phyloP scores from a whole-genome alignment of 768 basidiomycete species.

The Tubosaeta sp. region DNA sequence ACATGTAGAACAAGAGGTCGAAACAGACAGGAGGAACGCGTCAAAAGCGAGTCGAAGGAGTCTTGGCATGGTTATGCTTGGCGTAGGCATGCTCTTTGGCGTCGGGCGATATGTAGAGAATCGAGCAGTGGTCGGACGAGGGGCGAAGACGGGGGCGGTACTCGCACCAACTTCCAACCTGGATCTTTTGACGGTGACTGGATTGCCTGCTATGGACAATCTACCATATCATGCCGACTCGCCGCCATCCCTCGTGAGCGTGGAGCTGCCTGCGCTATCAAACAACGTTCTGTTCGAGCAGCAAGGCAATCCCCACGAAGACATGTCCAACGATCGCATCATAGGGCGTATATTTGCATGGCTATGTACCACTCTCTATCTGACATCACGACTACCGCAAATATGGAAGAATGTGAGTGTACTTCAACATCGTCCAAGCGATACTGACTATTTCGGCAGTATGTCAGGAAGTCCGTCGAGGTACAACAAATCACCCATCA shows the following conservation, averaged over 20 bases:
- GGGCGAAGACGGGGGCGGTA: constrained; percentile 46
- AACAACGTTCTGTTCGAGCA: constrained; percentile 1
- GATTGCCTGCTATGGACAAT: constrained; percentile 9
- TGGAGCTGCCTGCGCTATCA: constrained; percentile 17
- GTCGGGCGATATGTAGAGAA: constrained; percentile 47
- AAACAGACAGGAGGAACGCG: constrained; percentile 28
- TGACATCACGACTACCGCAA: constrained; percentile 92
- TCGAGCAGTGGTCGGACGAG: constrained; percentile 24
- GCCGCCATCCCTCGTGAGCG: constrained; percentile 5
- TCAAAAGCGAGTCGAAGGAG: constrained; percentile 68
- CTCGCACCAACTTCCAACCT: constrained; percentile 26
- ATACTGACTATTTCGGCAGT: constrained; percentile 42
- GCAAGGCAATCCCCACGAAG: constrained; percentile 18
- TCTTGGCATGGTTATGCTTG: constrained; percentile 78
- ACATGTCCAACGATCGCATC: constrained; percentile 48
- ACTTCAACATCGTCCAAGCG: not conserved
- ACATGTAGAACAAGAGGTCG: constrained; percentile 21
- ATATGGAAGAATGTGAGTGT: constrained; percentile 99
- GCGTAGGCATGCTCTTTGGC: constrained; percentile 71
- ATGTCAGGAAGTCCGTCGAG: constrained; percentile 85
- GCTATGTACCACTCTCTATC: constrained; percentile 88
- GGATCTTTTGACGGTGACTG: not conserved
- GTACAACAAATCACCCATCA: constrained; percentile 30
- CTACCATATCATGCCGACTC: constrained; percentile 8
- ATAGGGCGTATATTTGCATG: constrained; percentile 92